Base-by-base conservation (phyloP, 2,329 filamentous ascomycete genomes). In the Aureobasidium vineae region DNA sequence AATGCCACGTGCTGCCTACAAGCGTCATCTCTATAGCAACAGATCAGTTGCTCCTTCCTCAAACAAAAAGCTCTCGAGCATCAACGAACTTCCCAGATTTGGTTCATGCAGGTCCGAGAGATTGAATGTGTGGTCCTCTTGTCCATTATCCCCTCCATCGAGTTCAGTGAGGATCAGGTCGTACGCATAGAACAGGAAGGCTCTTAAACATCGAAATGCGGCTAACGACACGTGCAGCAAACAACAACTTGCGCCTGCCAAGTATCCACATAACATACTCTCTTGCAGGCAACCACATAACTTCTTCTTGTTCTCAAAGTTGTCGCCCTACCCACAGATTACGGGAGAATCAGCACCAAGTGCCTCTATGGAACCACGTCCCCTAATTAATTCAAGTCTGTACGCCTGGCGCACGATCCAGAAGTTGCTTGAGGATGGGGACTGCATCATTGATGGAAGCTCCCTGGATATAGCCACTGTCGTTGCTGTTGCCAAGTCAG, bases 401-500 rank as follows among this genome's bases (percentile, higher is more conserved):
- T 5, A 11, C 28, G 6, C 49, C 6, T 65, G 63, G 63, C 28
- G 38, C 5, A 57, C 10, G 5, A 16, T 47, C n/a, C 7, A 36
- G 3, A 10, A 38, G 1, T 38, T 50, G 3, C 40, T 65, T 10
- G 28, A 49, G 23, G 52, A 43, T 19, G 40, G 45, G 3, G 5
- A 28, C n/a, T 49, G 41, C 31, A 57, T 19, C 23, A 64, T 67
- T 21, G 57, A 67, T 50, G 65, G 65, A n/a, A 11, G 4, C 3
- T 57, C 57, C 19, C 41, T 67, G 6, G 21, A 50, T 21, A 61
- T 67, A 26, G 38, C 65, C 16, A 40, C 21, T n/a, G 60, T 67
- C n/a, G 47, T 67, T 33, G 57, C 52, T 56, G 59, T 67, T 4
- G 54, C 54, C 28, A 63, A 63, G 65, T 67, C 5, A 16, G 65